These are phyloP conservation scores for Gloeophyllum trabeum DNA, from an alignment of 768 basidiomycete genomes.

Conservation along the genomic window DNA sequence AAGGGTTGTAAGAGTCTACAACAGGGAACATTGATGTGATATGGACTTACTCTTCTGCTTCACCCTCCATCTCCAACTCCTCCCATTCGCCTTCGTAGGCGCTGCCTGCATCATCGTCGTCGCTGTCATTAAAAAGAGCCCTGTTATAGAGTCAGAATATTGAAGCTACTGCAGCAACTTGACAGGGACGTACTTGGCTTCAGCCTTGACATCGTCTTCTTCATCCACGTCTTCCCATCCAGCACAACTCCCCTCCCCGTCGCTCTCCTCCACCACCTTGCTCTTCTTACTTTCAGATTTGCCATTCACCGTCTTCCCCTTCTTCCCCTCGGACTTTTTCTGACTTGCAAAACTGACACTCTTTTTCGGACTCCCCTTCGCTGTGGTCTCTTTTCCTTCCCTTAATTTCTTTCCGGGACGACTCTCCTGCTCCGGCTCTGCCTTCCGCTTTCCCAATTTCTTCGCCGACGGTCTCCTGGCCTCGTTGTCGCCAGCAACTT, in stretches of 20 bases:
- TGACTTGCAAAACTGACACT: neutral
- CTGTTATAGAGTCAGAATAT: slow-evolving; percentile 15
- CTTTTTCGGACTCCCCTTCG: slow-evolving; percentile 1
- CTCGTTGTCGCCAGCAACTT: no score
- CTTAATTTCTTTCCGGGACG: slow-evolving; percentile 15
- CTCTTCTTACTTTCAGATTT: slow-evolving; percentile 8
- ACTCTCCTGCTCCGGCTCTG: slow-evolving; percentile 22
- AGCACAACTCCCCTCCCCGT: slow-evolving; percentile 22
- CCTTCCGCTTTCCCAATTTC: slow-evolving; percentile 69
- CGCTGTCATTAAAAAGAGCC: slow-evolving; percentile 35
- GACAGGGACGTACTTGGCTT: slow-evolving; percentile 24
- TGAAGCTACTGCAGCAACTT: slow-evolving; percentile 2
- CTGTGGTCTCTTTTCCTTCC: slow-evolving; percentile 9
- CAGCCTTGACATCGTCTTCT: slow-evolving; percentile 28
- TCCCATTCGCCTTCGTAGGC: slow-evolving; percentile 34
- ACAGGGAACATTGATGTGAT: slow-evolving; percentile 1
- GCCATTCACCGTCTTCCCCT: slow-evolving; percentile 8
- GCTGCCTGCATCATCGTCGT: slow-evolving; percentile 21
- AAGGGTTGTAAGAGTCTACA: slow-evolving; percentile 6
- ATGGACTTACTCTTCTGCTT: slow-evolving; percentile 30
- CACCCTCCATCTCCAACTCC: slow-evolving; percentile 33
- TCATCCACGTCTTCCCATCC: slow-evolving; percentile 59
- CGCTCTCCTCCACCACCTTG: slow-evolving; percentile 18
- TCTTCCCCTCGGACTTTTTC: slow-evolving; percentile 5
- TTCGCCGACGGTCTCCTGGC: slow-evolving; percentile 30